Base-by-base conservation (phyloP, 202 grass and related monocot genomes). In the Alloteropsis angusta region DNA sequence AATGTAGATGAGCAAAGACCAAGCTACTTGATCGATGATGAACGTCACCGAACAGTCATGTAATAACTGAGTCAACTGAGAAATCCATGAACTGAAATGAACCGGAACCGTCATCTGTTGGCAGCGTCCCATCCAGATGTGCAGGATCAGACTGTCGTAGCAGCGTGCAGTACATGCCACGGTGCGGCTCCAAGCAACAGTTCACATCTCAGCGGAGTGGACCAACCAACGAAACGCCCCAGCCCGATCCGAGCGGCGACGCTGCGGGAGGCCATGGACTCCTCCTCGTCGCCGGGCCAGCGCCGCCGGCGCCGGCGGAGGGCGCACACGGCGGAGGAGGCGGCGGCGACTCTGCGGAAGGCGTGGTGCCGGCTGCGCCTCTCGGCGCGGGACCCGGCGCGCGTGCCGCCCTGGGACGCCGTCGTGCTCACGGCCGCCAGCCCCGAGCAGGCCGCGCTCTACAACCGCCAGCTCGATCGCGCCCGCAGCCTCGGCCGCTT, bases 401-500 rank as follows among this genome's bases (percentile, higher is more conserved):
- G 94, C 18, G 89, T 93, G 58, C 67, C 88, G 45, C 84, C 94
- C 4, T 93, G 94, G 91, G 94, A 97, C 76, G 91, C 91, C 67
- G 68, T 97, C 73, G 87, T 88, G 45, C 91, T 97, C 72, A 97
- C 91, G 56, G 89, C 94, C 25, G 87, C 94, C 71, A 97, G 91
- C 85, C 91, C 91, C 57, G 89, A 97, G 76, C 94, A 97, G 85
- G 83, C 91, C 53, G 80, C 72, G 4, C 94, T 97, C 64, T 97
- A 94, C 85, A 84, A 75, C 41, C 90, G 83, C 80, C 87, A 94
- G 54, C 91, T 97, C 71, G 71, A 66, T 15, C 87, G 80, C 21
- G 89, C 89, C 37, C 80, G 80, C n/a, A 81, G 83, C 62, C 79
- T 92, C 43, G 91, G 89, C 43, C 94, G 87, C 57, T 90, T 94